phyloP scores from a whole-genome alignment of 352 stramenopile species.

The Aphanomyces invadans region DNA sequence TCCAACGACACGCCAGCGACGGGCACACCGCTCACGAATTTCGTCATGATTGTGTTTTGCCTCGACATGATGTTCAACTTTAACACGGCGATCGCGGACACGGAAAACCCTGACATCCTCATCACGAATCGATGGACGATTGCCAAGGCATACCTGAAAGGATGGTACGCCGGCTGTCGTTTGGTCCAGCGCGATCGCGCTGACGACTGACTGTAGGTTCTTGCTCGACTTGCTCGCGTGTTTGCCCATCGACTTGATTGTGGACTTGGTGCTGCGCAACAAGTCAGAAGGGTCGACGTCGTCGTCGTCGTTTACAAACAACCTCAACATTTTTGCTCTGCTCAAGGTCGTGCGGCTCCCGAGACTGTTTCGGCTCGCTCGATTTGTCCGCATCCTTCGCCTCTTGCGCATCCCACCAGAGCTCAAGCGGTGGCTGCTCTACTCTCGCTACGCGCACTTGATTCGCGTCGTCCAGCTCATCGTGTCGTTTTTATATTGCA shows the following conservation, averaged over 20 bases:
- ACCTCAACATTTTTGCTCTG: constrained; percentile 57
- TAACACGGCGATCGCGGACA: constrained; percentile 47
- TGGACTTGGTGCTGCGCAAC: constrained; percentile 33
- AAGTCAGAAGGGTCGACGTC: background rate
- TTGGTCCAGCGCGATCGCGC: no score
- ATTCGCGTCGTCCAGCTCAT: constrained; percentile 45
- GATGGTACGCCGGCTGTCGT: no score
- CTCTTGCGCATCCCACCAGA: constrained; percentile 66
- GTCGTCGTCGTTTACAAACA: constrained; percentile 29
- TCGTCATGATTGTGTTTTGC: constrained; percentile 51
- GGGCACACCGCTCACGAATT: background rate
- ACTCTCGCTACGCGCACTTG: constrained; percentile 73
- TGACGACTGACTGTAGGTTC: no score
- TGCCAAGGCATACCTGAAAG: constrained; percentile 41
- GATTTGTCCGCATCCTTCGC: constrained; percentile 56
- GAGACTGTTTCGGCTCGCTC: constrained; percentile 57
- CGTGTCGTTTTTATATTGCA: constrained; percentile 19
- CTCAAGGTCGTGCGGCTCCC: constrained; percentile 63
- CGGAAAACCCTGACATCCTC: constrained; percentile 43
- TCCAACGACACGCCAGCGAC: constrained; percentile 33
- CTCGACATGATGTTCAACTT: constrained; percentile 68
- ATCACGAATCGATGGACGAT: constrained; percentile 57
- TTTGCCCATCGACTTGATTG: constrained; percentile 58
- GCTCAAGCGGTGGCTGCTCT: constrained; percentile 67
- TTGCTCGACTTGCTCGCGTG: constrained; percentile 73